A percentile compares a stretch with the other conserved stretches of the same genome.
phyloP scores from a whole-genome alignment of 192 early-diverging fungal genomes.

The Tieghemiomyces parasiticus region DNA sequence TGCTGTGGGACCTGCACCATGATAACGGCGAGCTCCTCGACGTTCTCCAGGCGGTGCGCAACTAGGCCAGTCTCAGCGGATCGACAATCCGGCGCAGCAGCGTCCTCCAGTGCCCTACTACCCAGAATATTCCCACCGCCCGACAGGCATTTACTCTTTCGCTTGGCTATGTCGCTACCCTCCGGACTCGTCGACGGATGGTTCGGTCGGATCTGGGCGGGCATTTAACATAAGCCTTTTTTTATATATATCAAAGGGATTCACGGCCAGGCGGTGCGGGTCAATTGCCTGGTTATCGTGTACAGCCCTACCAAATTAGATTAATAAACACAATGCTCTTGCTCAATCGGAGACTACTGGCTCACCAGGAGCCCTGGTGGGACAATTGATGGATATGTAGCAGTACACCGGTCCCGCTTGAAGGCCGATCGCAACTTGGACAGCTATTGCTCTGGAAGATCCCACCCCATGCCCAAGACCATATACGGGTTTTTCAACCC shows the following conservation, averaged over 20 bases:
- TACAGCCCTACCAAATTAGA: not conserved
- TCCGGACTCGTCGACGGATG: not conserved
- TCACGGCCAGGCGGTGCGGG: not conserved
- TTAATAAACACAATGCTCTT: not conserved
- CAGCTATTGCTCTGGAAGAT: no score
- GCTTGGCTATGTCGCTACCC: not conserved
- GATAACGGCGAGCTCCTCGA: not conserved
- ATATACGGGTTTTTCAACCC: no score
- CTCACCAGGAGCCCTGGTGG: no score
- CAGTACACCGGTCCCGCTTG: no score
- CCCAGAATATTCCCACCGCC: not conserved
- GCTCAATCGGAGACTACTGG: no score
- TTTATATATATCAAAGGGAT: not conserved
- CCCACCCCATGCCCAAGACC: no score
- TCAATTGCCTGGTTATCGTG: not conserved
- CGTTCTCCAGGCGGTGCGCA: not conserved
- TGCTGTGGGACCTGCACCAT: no score
- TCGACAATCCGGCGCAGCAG: not conserved
- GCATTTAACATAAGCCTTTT: not conserved
- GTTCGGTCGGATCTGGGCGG: not conserved
- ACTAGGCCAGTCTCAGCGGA: not conserved
- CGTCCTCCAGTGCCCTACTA: not conserved
- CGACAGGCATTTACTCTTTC: not conserved
- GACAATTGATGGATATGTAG: no score
- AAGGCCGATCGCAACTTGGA: no score